phyloP scores from a whole-genome alignment of 164 flowering plant genomes.

The Berberis thunbergii region DNA sequence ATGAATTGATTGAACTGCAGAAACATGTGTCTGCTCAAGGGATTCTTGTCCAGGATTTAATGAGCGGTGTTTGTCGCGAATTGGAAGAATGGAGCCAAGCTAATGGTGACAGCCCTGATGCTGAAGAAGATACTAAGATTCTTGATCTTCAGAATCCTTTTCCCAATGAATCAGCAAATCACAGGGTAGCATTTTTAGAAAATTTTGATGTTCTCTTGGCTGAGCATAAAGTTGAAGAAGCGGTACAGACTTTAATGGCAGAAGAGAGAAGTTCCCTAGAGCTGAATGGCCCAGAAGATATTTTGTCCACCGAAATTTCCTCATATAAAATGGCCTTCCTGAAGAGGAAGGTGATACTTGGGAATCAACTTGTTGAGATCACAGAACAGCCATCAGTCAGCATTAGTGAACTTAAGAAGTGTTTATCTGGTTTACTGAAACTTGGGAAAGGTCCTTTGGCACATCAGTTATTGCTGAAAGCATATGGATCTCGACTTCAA shows the following conservation, averaged over 20 bases:
- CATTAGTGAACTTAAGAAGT: slow-evolving; percentile 47
- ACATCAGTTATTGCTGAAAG: slow-evolving; percentile 67
- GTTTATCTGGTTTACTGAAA: slow-evolving; percentile 49
- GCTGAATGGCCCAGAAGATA: slow-evolving; percentile 41
- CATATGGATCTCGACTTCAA: slow-evolving; percentile 60
- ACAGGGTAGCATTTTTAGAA: slow-evolving; percentile 43
- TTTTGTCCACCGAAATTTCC: slow-evolving; percentile 38
- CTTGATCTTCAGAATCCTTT: slow-evolving; percentile 25
- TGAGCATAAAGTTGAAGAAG: slow-evolving; percentile 79
- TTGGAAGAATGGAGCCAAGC: slow-evolving; percentile 55
- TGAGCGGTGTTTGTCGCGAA: slow-evolving; percentile 73
- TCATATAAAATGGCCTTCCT: slow-evolving; percentile 51
- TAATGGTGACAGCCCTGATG: slow-evolving; percentile 22
- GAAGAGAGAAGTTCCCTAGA: slow-evolving; percentile 56
- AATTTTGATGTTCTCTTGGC: slow-evolving; percentile 82
- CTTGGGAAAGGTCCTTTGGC: slow-evolving; percentile 84
- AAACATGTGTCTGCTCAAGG: slow-evolving; percentile 87
- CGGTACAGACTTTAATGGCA: slow-evolving; percentile 55
- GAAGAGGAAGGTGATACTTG: slow-evolving; percentile 64
- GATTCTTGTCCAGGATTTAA: slow-evolving; percentile 79
- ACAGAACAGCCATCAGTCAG: slow-evolving; percentile 59
- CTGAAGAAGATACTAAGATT: slow-evolving; percentile 22
- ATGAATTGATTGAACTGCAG: slow-evolving; percentile 71
- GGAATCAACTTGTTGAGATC: slow-evolving; percentile 60
- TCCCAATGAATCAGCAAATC: slow-evolving; percentile 32